Evolutionary conservation across 1,284 basidiomycete species (phyloP).

Genomic region (Cutaneotrichosporon dermatis): DNA sequence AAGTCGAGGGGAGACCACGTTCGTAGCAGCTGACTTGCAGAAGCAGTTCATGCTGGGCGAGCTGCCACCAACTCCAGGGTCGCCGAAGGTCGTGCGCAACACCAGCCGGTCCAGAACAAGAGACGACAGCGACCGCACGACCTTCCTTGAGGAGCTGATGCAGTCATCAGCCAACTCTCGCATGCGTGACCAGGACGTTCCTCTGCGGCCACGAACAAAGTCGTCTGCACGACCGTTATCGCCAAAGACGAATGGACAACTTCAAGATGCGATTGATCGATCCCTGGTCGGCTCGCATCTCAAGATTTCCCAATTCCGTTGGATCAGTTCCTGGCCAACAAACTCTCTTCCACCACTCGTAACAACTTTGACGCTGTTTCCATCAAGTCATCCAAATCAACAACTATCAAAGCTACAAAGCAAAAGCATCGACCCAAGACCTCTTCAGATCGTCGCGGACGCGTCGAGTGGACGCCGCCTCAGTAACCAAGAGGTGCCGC

Average conservation of each 20-base stretch:
- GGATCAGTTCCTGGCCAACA: constrained; percentile 7
- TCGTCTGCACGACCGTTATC: too few relatives aligned
- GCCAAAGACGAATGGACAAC: not conserved
- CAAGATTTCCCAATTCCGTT: constrained; percentile 8
- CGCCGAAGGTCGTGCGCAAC: not conserved
- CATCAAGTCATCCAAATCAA: not conserved
- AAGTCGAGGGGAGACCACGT: too few relatives aligned
- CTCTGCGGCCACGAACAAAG: not conserved
- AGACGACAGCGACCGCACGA: constrained; percentile 3
- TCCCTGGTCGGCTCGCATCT: not conserved
- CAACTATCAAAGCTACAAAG: not conserved
- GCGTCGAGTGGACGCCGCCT: constrained; percentile 6
- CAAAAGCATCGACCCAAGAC: constrained; percentile 6
- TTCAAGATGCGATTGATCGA: not conserved
- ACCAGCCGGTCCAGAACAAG: not conserved
- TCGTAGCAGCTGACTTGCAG: not conserved
- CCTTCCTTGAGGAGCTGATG: constrained; percentile 7
- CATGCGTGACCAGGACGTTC: constrained; percentile 4
- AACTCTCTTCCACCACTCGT: not conserved
- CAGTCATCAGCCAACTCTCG: not conserved
- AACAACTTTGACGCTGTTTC: not conserved
- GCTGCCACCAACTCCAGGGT: not conserved
- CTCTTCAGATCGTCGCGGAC: constrained; percentile 7
- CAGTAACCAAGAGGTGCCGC: constrained; percentile 12
- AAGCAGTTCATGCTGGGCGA: not conserved